Conservation (phyloP, 768 basidiomycete genomes). For the Podaxis mareebaensis region DNA sequence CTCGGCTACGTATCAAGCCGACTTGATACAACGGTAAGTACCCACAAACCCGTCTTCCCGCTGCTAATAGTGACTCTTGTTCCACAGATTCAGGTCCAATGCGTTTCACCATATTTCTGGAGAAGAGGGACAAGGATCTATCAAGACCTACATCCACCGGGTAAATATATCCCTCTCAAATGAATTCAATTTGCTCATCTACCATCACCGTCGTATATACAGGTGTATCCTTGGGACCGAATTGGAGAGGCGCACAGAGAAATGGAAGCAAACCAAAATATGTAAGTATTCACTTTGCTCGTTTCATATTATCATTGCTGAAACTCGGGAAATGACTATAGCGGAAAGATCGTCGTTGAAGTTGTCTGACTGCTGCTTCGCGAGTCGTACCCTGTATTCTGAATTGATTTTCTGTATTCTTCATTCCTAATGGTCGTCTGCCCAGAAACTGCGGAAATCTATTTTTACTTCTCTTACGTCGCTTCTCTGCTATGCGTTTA, state of each 20-base stretch:
- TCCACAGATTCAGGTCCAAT: conserved; percentile 52
- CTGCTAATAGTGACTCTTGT: conserved; percentile 5
- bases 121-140: conserved; percentile 51
- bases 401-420: not conserved
- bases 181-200: not conserved
- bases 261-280: conserved; percentile 73
- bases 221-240: conserved; percentile 82
- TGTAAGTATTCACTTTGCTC: conserved; percentile 18
- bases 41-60: not conserved
- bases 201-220: conserved; percentile 12
- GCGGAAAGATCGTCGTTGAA: conserved; percentile 50
- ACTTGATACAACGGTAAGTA: conserved; percentile 60
- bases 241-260: conserved; percentile 81
- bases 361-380: conserved; percentile 26
- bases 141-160: conserved; percentile 80
- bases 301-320: conserved; percentile 8
- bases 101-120: conserved; percentile 62
- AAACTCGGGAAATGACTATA: conserved; percentile 21
- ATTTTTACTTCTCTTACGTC: not conserved
- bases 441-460: conserved; percentile 7
- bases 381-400: not conserved
- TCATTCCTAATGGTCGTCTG: not conserved
- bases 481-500: not conserved
- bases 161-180: conserved; percentile 32
- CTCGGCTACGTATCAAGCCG: conserved; percentile 71